phyloP scores from a whole-genome alignment of 140 eudicot genomes.

The Senecio squalidus region DNA sequence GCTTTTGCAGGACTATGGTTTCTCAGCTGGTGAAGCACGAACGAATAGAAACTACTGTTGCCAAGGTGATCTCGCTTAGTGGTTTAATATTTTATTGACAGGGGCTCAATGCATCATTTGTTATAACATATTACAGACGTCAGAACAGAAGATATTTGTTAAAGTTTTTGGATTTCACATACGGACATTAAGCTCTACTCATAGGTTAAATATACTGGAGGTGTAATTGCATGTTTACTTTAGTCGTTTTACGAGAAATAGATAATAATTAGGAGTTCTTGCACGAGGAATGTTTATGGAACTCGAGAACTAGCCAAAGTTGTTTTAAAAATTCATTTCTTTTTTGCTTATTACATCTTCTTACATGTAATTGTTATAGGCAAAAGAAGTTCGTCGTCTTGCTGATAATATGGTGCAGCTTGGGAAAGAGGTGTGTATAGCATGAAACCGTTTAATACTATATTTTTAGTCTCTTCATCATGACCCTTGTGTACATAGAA shows the following conservation, averaged over 20 bases:
- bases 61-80: slow-evolving; percentile 50
- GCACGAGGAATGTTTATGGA: no score
- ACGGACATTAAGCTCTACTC: no score
- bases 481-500: not conserved
- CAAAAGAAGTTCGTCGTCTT: slow-evolving; percentile 91
- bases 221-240: no score
- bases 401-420: slow-evolving; percentile 98
- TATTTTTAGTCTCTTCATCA: not conserved
- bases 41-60: slow-evolving; percentile 91
- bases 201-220: no score
- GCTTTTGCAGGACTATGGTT: slow-evolving; percentile 76
- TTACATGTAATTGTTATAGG: slow-evolving; percentile 38
- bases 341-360: no score
- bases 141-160: no score
- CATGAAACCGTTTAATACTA: not conserved
- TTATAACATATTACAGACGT: no score
- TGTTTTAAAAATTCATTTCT: not conserved
- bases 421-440: slow-evolving; percentile 78
- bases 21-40: slow-evolving; percentile 98
- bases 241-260: no score
- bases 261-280: no score
- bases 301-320: no score
- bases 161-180: no score
- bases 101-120: no score
- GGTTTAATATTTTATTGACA: not conserved